Conservation (phyloP, 495 filamentous ascomycete genomes). For the Symbiotaphrina buchneri region DNA sequence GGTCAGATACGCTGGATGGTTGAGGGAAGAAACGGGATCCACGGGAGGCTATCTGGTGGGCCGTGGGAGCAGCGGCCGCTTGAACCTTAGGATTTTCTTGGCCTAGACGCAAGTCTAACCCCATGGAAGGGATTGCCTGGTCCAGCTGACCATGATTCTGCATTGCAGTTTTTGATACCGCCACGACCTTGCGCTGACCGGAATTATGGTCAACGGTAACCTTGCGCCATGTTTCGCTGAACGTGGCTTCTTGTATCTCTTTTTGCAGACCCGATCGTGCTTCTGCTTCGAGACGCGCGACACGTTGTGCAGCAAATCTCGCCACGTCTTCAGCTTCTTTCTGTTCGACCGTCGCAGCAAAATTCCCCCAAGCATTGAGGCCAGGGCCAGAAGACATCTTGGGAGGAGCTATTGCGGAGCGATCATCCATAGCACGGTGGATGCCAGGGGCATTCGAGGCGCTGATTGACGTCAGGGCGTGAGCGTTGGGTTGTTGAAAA, state of each 20-base stretch:
- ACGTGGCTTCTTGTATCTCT: constrained; percentile 11
- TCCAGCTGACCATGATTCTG: not conserved
- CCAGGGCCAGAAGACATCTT: constrained; percentile 2
- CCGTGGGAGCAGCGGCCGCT: not conserved
- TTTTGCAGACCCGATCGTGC: constrained; percentile 4
- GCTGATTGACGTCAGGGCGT: too few relatives aligned
- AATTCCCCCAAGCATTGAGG: constrained; percentile 24
- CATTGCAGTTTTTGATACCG: not conserved
- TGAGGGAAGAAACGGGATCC: constrained; percentile 55
- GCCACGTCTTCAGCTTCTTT: constrained; percentile 20
- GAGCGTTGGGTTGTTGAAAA: not conserved
- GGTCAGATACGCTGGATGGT: constrained; percentile 7
- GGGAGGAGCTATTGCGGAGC: constrained; percentile 4
- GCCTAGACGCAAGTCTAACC: too few relatives aligned
- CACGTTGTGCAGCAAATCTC: constrained; percentile 16
- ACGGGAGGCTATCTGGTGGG: constrained; percentile 10
- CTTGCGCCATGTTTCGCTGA: constrained; percentile 44
- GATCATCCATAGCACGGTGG: too few relatives aligned
- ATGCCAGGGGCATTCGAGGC: too few relatives aligned
- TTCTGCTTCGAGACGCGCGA: constrained; percentile 15
- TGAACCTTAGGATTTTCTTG: too few relatives aligned
- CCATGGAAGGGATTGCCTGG: not conserved
- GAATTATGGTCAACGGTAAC: constrained; percentile 21
- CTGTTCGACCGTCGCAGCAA: constrained; percentile 18
- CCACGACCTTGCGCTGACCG: not conserved